Evolutionary conservation across 257 asterid species (phyloP).

Genomic region (Mitragyna speciosa): DNA sequence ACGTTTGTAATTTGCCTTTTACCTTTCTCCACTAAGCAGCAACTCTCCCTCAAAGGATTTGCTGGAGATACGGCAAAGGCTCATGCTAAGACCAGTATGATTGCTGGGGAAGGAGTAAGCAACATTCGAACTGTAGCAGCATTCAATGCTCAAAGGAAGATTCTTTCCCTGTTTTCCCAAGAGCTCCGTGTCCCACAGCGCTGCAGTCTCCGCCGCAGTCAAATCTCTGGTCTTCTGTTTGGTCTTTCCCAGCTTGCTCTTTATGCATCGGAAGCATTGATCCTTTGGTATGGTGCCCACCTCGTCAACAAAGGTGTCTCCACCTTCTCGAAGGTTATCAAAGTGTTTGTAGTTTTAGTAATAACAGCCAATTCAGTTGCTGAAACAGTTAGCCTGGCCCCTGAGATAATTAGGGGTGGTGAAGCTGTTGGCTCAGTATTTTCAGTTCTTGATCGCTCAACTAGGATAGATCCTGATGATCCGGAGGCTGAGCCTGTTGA

Average conservation of each 20-base stretch:
- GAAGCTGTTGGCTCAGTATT: constrained; percentile 95
- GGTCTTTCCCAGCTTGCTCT: constrained; percentile 99
- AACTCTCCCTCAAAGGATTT: constrained; percentile 92
- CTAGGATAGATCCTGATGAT: constrained; percentile 82
- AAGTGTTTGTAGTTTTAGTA: constrained; percentile 89
- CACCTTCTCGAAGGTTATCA: constrained; percentile 88
- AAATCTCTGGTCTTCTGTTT: constrained; percentile 64
- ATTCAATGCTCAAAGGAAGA: constrained; percentile 82
- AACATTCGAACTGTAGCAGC: constrained; percentile 95
- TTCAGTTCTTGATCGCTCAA: constrained; percentile 77
- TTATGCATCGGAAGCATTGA: constrained; percentile 84
- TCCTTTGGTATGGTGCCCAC: constrained; percentile 91
- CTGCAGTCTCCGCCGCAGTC: constrained; percentile 74
- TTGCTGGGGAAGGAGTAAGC: constrained; percentile 99
- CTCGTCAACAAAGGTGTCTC: constrained; percentile 76
- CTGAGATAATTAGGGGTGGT: constrained; percentile 90
- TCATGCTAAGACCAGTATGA: constrained; percentile 97
- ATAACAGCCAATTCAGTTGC: constrained; percentile 95
- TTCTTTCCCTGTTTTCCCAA: constrained; percentile 64
- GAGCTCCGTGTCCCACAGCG: constrained; percentile 76
- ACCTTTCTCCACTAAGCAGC: constrained; percentile 41
- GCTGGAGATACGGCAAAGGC: constrained; percentile 99
- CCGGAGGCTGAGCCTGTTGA: constrained; percentile 72
- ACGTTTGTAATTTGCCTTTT: not conserved
- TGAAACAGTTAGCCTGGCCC: constrained; percentile 93